Conservation (phyloP, 2,329 filamentous ascomycete genomes). For the Fusarium vanettenii region DNA sequence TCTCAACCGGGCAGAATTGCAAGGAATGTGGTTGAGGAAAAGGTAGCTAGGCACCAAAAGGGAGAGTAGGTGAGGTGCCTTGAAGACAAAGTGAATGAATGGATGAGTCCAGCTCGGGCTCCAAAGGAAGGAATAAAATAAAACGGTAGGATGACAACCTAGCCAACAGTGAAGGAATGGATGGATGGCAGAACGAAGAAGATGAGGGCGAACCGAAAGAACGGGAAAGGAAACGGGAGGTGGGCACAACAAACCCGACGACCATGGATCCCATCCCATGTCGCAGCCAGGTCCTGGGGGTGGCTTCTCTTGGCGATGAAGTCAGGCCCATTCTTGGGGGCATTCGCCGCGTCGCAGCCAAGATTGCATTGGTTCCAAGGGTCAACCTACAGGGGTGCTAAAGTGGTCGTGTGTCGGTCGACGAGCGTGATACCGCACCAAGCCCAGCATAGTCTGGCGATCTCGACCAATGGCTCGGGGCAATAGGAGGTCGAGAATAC, state of each 20-base stretch:
- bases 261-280: background rate
- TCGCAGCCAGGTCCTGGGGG: conserved; percentile 14
- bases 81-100: conserved; percentile 15
- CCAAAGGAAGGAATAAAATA: conserved; percentile 31
- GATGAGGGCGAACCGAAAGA: conserved; percentile 10
- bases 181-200: conserved; percentile 35
- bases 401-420: conserved; percentile 29
- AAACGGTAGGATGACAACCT: background rate
- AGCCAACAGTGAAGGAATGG: conserved; percentile 36
- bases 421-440: conserved; percentile 19
- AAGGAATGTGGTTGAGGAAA: conserved; percentile 38
- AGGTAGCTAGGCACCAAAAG: conserved; percentile 13
- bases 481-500: conserved; percentile 38
- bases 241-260: conserved; percentile 20
- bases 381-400: conserved; percentile 39
- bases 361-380: conserved; percentile 46
- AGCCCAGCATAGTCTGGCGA: conserved; percentile 22
- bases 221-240: conserved; percentile 13
- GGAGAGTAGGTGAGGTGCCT: conserved; percentile 22
- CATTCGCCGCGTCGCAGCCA: conserved; percentile 37
- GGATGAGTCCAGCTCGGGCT: conserved; percentile 38
- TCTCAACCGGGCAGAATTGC: conserved; percentile 22
- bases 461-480: conserved; percentile 8
- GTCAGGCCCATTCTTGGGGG: conserved; percentile 13
- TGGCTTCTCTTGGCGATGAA: conserved; percentile 28